Evolutionary conservation across 2,329 filamentous ascomycete genomes (phyloP).

Genomic region (Neonectria coccinea): DNA sequence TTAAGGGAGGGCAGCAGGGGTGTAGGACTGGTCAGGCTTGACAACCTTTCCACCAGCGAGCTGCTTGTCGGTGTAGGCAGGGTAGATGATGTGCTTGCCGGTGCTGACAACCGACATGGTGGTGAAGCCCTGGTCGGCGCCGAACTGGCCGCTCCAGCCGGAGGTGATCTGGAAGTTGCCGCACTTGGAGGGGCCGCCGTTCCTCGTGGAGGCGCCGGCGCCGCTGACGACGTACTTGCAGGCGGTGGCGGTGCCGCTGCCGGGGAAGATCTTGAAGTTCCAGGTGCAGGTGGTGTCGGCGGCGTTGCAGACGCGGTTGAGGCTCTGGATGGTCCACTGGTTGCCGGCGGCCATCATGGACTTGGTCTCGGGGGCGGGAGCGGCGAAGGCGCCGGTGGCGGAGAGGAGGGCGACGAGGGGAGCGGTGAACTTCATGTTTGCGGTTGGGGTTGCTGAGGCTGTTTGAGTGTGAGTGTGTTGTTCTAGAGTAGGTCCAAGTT

Average conservation of each 20-base stretch:
- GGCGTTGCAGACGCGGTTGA: slow-evolving; percentile 55
- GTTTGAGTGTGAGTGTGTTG: background rate
- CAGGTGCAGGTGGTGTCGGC: slow-evolving; percentile 56
- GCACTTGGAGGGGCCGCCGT: slow-evolving; percentile 57
- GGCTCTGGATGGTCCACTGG: slow-evolving; percentile 56
- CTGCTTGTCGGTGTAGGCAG: slow-evolving; percentile 64
- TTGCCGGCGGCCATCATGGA: slow-evolving; percentile 56
- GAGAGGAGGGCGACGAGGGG: slow-evolving; percentile 50
- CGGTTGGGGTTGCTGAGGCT: slow-evolving; percentile 25
- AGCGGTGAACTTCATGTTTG: slow-evolving; percentile 58
- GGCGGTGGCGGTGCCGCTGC: slow-evolving; percentile 52
- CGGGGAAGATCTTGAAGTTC: slow-evolving; percentile 58
- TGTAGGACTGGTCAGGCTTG: slow-evolving; percentile 61
- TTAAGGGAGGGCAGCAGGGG: slow-evolving; percentile 45
- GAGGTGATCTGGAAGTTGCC: slow-evolving; percentile 63
- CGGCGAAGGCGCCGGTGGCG: slow-evolving; percentile 49
- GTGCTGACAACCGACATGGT: slow-evolving; percentile 60
- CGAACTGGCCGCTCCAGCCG: slow-evolving; percentile 68
- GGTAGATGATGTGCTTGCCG: slow-evolving; percentile 60
- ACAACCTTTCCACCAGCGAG: slow-evolving; percentile 58
- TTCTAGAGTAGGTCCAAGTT: background rate
- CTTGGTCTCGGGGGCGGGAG: slow-evolving; percentile 46
- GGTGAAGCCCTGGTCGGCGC: slow-evolving; percentile 63
- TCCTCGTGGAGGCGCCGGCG: slow-evolving; percentile 49
- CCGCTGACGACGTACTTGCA: slow-evolving; percentile 48